Base-by-base conservation (phyloP, 2,329 filamentous ascomycete species). In the Fusarium miscanthi region DNA sequence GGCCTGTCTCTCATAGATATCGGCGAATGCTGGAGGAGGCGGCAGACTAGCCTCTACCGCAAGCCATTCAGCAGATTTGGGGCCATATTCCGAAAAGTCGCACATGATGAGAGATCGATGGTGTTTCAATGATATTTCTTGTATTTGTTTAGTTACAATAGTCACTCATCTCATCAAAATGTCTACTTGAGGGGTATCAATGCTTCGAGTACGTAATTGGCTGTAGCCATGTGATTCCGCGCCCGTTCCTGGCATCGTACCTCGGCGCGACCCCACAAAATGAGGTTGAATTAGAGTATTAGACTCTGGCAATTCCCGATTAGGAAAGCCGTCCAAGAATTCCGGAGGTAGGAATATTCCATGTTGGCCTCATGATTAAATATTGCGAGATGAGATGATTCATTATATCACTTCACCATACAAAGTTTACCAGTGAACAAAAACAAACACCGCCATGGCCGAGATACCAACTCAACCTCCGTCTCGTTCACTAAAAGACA, bases 1-100 rank as follows among this genome's bases (percentile, higher is more conserved):
- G 1, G 8, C 30, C 8, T 74, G 65, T 19, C 48, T 25, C n/a
- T 64, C 74, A 14, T 43, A 48, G 3, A 75, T 70, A n/a, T 62
- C 54, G 2, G 61, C 35, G 8, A 61, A 69, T 3, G 11, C 7
- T 17, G 69, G 48, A 5, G 68, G 60, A 4, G 65, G 25, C 1
- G 63, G 64, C 1, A 75, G 27, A 6, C 31, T 63, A 3, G 46
- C 70, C 51, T 83, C 81, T 2, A 85, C 70, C 1, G 80, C 82
- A 7, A 82, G 64, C 85, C 85, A 87, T 72, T 86, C 84, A 1
- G 79, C 74, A 57, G 81, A 84, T n/a, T 83, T 79, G 6, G 76
- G 79, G 30, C 81, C 82, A 59, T 85, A 86, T 68, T 77, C 62
- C 8, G 84, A 80, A 37, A 73, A 76, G 56, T 75, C 75, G n/a